Base-by-base conservation (phyloP, 495 filamentous ascomycete genomes). In the Beverwykella pulmonaria region DNA sequence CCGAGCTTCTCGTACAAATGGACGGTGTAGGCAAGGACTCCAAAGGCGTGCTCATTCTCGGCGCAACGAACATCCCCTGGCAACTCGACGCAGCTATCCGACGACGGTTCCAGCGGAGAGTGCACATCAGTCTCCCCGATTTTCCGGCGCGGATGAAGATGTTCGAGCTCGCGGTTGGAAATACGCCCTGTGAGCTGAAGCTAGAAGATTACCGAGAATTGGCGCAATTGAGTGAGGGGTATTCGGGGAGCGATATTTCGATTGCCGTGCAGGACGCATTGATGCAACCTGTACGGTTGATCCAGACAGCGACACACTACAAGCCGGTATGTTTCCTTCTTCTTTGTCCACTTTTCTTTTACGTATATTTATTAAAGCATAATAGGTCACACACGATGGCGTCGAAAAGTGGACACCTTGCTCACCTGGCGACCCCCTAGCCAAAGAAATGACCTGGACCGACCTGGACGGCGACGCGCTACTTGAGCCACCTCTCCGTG, bases 41-140 rank as follows among this genome's bases (percentile, higher is more conserved):
- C 58, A 92, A 88, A 71, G 95, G 93, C 41, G 93, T 99, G 10
- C 82, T 99, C 34, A 96, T 99, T 46, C 84, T 99, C 12, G 94
- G 95, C 55, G 94, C 94, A 59, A 99, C 94, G 50, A 99, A 99
- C 75, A 98, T 99, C 73, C 94, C 94, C 8, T 99, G 94, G 94
- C 94, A 99, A 78, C 83, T 99, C 41, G 94, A 99, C 78, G 92
- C 92, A n/a, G 94, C 94, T 62, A 98, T 99, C 72, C 87, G 95
- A 60, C 86, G 94, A 75, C 91, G 94, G 76, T 99, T 99, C 83
- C 94, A 99, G 78, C 81, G 93, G 69, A 81, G 94, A 81, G 92
- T 98, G 29, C 95, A 98, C 76, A 98, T 98, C 77, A 90, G 87
- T 70, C 76, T 98, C 59, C 94, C 94, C 1, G 94, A 98, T 74